These are phyloP conservation scores for Tuber umbilicatum DNA, from an alignment of 495 filamentous ascomycete genomes.

Conservation along the genomic window DNA sequence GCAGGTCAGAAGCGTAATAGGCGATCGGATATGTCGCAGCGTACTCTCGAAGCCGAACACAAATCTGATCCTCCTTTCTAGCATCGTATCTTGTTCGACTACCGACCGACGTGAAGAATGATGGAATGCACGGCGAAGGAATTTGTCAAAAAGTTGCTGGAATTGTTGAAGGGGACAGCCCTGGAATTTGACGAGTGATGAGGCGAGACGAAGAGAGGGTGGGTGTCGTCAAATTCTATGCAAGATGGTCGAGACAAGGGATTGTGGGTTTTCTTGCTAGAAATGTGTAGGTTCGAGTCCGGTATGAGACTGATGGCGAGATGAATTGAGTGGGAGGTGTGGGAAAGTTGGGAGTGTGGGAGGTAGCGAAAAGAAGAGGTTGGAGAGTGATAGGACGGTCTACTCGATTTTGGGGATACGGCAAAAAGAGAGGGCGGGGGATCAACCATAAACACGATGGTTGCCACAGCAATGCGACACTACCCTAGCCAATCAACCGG, in stretches of 20 bases:
- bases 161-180: not conserved
- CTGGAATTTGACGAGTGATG: not conserved
- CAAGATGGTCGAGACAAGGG: constrained; percentile 1
- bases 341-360: constrained; percentile 8
- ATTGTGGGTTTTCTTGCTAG: constrained; percentile 3
- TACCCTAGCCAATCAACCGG: constrained; percentile 10
- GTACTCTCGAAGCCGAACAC: constrained; percentile 38
- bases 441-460: constrained; percentile 24
- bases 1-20: not conserved
- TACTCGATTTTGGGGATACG: constrained; percentile 3
- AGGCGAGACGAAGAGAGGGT: not conserved
- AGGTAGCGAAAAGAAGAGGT: constrained; percentile 8
- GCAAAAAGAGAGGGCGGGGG: constrained; percentile 28
- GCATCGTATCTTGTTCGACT: constrained; percentile 4
- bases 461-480: constrained; percentile 23
- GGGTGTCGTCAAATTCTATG: not conserved
- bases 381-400: constrained; percentile 7
- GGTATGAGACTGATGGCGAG: constrained; percentile 2
- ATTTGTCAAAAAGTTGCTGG: not conserved
- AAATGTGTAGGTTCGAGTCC: constrained; percentile 14
- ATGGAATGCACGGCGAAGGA: not conserved
- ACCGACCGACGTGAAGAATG: not conserved
- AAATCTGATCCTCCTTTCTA: constrained; percentile 32
- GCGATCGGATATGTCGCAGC: constrained; percentile 8
- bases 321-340: constrained; percentile 6